Evolutionary conservation across 495 filamentous ascomycete genomes (phyloP), one percentile per base, ranked within the genome.

Genomic region (Penicillium nucicola): DNA sequence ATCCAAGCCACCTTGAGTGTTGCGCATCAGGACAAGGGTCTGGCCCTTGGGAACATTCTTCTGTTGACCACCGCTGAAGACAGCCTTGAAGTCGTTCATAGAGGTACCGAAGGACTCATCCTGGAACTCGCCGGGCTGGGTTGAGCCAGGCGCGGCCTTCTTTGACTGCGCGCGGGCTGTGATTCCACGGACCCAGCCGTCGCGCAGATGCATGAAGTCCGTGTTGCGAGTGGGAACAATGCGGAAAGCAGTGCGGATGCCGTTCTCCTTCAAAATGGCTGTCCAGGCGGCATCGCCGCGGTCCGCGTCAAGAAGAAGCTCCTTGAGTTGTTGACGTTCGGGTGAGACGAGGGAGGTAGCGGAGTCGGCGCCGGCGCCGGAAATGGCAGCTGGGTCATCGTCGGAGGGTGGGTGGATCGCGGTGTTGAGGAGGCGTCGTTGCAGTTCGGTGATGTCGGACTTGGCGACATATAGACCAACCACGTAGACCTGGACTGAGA

Each of bases 401-500:
- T 75, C 76, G 2, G 48, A 36, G 13, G 65, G 74, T 9, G 71
- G 70, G 45, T 64, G 61, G 25, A 72, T 53, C 2, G 70, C 70
- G 28, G 66, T 70, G 32, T 69, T 69, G 23, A 87, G 69, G 20
- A 88, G 71, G 20, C 72, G 69, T 44, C 65, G 66, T 61, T 86
- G 84, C 15, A 88, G 67, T 18, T 66, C 60, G 6, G 69, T 65
- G 48, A 97, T 83, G 59, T 95, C 89, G 31, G 81, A 67, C 4
- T 84, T 91, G 17, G 88, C 87, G 20, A 96, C 77, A 69, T 98
- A 98, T 53, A 93, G 72, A 6, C 93, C 93, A 0, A 95, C 87
- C 13, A 96, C 87, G 73, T 98, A 98, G 47, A 98, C 93, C 64
- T 95, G 84, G 20, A 98, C 88, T n/a, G 81, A 71, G 35, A 98